Base-by-base conservation (phyloP, 345 rosid species). In the Bretschneidera sinensis region DNA sequence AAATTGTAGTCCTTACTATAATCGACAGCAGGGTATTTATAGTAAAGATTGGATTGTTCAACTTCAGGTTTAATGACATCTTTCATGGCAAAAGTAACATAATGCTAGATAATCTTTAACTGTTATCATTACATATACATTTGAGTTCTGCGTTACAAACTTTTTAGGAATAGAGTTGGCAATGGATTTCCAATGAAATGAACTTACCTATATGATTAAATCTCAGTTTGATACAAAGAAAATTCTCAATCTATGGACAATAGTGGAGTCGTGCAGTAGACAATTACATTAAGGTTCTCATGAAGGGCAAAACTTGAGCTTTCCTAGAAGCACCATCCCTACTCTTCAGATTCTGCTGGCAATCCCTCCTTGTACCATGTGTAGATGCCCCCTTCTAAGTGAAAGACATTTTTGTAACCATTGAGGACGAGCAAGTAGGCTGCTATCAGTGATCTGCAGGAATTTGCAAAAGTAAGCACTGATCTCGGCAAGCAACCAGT, bases 361-460 rank as follows among this genome's bases (percentile, higher is more conserved):
- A 87, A 77, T 50, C 77, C 96, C 76, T 89, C 94, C 63, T 89
- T 92, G 79, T 81, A 75, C 97, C 98, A 87, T 58, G 75, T 33
- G 70, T 84, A 79, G 51, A 92, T 79, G 2, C 98, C 98, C 18
- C 98, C 98, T 85, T 89, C 97, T 63, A 92, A 80, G 79, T 89
- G 92, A 71, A 73, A 92, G 20, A 92, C 95, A 33, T 92, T 89
- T 39, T 68, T 79, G 64, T 78, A 92, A 47, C 96, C 99, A 65
- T 94, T 87, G 19, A 94, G 85, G 62, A 94, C 97, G 31, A 94
- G 81, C 63, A 89, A 49, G 74, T 89, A 94, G 45, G 99, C 99
- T 62, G 99, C 99, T 74, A 94, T 94, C 56, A 94, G 83, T 58
- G 99, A 94, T 78, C 96, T 94, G 85, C 84, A 73, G 24, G 24